Base-by-base conservation (phyloP, 2,329 filamentous ascomycete genomes). In the Nemania sp. region DNA sequence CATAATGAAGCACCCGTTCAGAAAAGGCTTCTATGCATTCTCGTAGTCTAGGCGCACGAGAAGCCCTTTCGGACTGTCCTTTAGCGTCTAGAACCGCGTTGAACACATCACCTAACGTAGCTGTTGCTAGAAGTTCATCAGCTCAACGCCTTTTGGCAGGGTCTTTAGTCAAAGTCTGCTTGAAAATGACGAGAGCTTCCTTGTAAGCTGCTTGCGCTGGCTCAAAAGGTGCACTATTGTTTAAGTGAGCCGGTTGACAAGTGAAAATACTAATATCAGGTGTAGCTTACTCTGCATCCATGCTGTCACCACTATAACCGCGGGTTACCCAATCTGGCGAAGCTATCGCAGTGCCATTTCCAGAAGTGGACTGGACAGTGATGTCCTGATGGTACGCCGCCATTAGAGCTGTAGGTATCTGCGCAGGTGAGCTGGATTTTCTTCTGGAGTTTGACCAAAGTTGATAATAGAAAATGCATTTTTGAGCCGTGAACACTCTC, bases 71-170 rank as follows among this genome's bases (percentile, higher is more conserved):
- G 29, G n/a, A 58, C 6, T 18, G 47, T 13, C 20, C 58, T 22
- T 64, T 64, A 3, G 62, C 62, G 13, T 22, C 54, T 22, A 49
- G 47, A 13, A 60, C 62, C 10, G 47, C 18, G 27, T 49, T 56
- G 1, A 66, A 27, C 7, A 66, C 63, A 22, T 66, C 63, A 26
- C 20, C 52, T 38, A 64, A 24, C 3, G 61, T 64, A 24, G 38
- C 57, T 5, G 1, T 56, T 41, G 52, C 11, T 4, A 64, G 24
- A 2, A 62, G 18, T 3, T 57, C 26, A 13, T 41, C 20, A 10
- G 32, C 54, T 2, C 53, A 13, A 1, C 29, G 5, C 54, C 43
- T 65, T 22, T 65, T 65, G 10, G 20, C 47, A 2, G 49, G 22
- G 18, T 65, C 56, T 15, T 60, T 53, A 15, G 54, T 59, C 24